These are phyloP conservation scores for Purpureocillium takamizusanense DNA, from an alignment of 2,329 filamentous ascomycete species.

Conservation along the genomic window DNA sequence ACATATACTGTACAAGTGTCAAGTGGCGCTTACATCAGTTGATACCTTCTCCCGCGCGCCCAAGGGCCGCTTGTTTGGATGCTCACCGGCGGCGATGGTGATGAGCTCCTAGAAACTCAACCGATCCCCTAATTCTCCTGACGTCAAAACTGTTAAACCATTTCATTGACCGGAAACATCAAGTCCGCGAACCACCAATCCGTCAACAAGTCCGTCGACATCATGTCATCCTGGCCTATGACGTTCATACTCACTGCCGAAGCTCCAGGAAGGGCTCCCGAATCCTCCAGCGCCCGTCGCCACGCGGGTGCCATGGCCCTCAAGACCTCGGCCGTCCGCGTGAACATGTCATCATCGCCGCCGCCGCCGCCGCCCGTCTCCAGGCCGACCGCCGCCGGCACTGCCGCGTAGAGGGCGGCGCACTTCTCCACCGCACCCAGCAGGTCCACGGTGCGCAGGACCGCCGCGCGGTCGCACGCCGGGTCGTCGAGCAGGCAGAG, in stretches of 20 bases:
- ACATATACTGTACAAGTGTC: no score
- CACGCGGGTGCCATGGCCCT: slow-evolving; percentile 5
- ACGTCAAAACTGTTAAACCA: background rate
- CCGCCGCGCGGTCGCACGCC: slow-evolving; percentile 25
- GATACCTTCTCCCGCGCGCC: no score
- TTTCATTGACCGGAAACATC: background rate
- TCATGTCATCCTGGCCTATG: background rate
- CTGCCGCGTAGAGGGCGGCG: background rate
- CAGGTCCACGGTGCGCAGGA: slow-evolving; percentile 22
- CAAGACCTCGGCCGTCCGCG: slow-evolving; percentile 2
- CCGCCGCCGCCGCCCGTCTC: slow-evolving; percentile 3
- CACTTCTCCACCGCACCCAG: slow-evolving; percentile 9
- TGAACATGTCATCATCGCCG: slow-evolving; percentile 5
- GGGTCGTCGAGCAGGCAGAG: slow-evolving; percentile 23
- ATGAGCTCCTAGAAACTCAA: no score
- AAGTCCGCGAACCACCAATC: slow-evolving; percentile 4
- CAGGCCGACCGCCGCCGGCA: slow-evolving; percentile 1
- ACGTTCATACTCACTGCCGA: background rate
- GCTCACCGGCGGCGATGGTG: no score
- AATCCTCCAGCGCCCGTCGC: slow-evolving; percentile 6
- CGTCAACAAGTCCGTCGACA: slow-evolving; percentile 4
- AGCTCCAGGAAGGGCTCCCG: background rate
- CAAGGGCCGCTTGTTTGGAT: no score
- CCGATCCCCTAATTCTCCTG: no score
- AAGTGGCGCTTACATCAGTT: no score